phyloP scores from a whole-genome alignment of 495 filamentous ascomycete genomes.

The Emericellopsis terricola region DNA sequence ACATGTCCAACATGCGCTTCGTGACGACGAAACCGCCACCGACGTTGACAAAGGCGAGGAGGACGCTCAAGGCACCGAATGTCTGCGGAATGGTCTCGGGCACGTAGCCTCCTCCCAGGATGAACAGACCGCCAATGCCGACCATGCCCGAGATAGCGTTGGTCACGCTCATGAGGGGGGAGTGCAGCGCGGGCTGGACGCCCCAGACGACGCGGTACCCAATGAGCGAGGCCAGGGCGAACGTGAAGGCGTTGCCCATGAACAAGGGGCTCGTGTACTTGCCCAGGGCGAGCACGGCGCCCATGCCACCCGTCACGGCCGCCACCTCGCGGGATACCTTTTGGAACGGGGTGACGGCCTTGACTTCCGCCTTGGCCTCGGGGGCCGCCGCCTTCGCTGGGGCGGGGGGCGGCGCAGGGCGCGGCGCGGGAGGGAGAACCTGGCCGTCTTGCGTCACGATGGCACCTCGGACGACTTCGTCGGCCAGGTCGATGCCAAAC shows the following conservation, averaged over 20 bases:
- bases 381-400: slow-evolving; percentile 29
- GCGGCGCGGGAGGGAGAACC: slow-evolving; percentile 52
- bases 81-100: slow-evolving; percentile 59
- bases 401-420: slow-evolving; percentile 48
- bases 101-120: slow-evolving; percentile 57
- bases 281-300: slow-evolving; percentile 48
- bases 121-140: slow-evolving; percentile 64
- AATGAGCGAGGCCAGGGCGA: slow-evolving; percentile 58
- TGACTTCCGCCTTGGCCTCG: slow-evolving; percentile 32
- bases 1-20: slow-evolving; percentile 87
- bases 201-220: slow-evolving; percentile 74
- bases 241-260: slow-evolving; percentile 68
- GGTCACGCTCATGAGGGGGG: slow-evolving; percentile 70
- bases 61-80: slow-evolving; percentile 58
- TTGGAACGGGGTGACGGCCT: slow-evolving; percentile 60
- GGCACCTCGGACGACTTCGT: slow-evolving; percentile 64
- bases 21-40: slow-evolving; percentile 71
- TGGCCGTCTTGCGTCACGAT: slow-evolving; percentile 61
- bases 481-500: slow-evolving; percentile 54
- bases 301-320: slow-evolving; percentile 53
- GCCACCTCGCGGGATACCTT: slow-evolving; percentile 53
- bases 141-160: slow-evolving; percentile 83
- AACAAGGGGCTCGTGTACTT: slow-evolving; percentile 62
- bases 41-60: slow-evolving; percentile 68
- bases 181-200: slow-evolving; percentile 57